These are phyloP conservation scores for Juglanconis juglandina DNA, from an alignment of 2,329 filamentous ascomycete genomes.

Conservation along the genomic window DNA sequence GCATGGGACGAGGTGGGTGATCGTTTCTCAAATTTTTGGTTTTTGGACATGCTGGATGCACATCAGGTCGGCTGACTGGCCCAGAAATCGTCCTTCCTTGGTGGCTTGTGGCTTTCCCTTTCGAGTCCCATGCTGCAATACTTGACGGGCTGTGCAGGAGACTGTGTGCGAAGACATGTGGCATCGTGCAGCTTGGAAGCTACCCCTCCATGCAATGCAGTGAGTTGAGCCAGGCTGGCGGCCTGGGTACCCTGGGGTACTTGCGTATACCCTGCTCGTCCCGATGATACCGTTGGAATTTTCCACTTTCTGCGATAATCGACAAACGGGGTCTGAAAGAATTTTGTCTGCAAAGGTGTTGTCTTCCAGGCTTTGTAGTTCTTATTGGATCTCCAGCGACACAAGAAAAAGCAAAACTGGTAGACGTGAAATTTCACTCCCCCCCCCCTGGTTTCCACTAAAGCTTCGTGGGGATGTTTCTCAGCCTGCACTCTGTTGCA, in stretches of 20 bases:
- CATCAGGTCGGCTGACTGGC: too few relatives aligned
- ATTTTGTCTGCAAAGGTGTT: neutral
- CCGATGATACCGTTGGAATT: neutral
- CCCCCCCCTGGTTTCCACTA: neutral
- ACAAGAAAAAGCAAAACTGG: neutral
- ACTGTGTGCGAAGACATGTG: neutral
- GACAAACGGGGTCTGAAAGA: neutral
- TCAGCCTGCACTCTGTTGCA: neutral
- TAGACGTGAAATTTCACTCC: neutral
- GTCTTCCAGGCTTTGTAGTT: neutral
- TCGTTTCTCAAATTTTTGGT: neutral
- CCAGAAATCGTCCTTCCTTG: neutral
- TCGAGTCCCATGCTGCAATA: neutral
- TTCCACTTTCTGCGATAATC: neutral
- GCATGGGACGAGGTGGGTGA: neutral
- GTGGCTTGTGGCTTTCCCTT: neutral
- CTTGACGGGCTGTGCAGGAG: neutral
- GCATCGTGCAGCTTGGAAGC: neutral
- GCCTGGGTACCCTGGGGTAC: neutral
- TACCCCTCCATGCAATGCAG: constrained; percentile 2
- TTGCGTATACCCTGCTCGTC: neutral
- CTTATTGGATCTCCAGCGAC: neutral
- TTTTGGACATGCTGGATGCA: too few relatives aligned
- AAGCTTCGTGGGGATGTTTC: neutral
- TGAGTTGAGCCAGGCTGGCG: neutral